Evolutionary conservation across 805 yeast species (phyloP).

Genomic region (Tetrapisispora namnaoensis): DNA sequence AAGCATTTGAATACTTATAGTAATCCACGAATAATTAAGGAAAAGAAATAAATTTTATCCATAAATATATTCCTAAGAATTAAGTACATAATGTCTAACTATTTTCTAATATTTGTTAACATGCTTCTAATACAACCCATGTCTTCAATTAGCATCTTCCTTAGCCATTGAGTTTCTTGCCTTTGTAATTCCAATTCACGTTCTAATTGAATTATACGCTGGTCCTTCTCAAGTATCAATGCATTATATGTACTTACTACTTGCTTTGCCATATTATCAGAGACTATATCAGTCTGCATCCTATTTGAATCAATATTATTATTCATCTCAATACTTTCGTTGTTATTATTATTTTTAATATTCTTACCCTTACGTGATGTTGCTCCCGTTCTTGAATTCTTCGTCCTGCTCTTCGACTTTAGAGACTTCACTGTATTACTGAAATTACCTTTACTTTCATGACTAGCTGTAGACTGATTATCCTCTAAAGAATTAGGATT

Average conservation of each 20-base stretch:
- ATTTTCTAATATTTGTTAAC: slow-evolving; percentile 18
- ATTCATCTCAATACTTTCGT: not conserved
- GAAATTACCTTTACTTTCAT: not conserved
- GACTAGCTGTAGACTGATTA: slow-evolving; percentile 1
- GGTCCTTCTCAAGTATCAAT: slow-evolving; percentile 25
- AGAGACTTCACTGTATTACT: not conserved
- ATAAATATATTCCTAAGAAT: not conserved
- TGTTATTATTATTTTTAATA: not conserved
- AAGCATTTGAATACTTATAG: too few relatives aligned
- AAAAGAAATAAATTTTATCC: not conserved
- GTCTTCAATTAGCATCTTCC: slow-evolving; percentile 30
- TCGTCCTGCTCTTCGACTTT: not conserved
- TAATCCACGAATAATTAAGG: not conserved
- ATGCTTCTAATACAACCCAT: slow-evolving; percentile 29
- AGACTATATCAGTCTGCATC: not conserved
- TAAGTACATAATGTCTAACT: not conserved
- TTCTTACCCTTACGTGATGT: slow-evolving; percentile 1
- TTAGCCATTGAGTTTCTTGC: slow-evolving; percentile 28
- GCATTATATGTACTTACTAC: slow-evolving; percentile 20
- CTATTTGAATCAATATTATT: not conserved
- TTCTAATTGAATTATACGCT: slow-evolving; percentile 23
- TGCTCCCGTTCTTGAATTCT: not conserved
- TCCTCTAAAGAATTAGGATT: not conserved
- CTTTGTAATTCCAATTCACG: slow-evolving; percentile 26
- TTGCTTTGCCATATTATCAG: slow-evolving; percentile 13